Evolutionary conservation across 306 rosid genomes (phyloP), one percentile per base, ranked within the genome.

Genomic region (Amphicarpaea edgeworthii): DNA sequence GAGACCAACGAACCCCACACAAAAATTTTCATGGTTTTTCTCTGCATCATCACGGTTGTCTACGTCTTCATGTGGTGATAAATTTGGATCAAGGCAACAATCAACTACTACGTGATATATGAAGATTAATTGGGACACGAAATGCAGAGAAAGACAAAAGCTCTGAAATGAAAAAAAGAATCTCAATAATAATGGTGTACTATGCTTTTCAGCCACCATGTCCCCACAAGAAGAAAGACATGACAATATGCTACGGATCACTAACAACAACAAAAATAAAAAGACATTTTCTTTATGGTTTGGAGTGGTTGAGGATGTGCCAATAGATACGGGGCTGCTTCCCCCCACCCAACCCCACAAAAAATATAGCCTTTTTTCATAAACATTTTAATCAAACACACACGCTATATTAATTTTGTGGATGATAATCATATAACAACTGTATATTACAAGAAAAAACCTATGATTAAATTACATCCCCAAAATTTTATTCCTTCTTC

Each of bases 401-500:
- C 20, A 32, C 14, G 8, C 16, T 61, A 59, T 12, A 55, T 26
- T 47, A 17, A 26, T 67, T 11, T 61, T 26, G 49, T 47, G 19
- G 50, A 17, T 47, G 15, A 57, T 58, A 54, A 23, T 68, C 72
- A 55, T 7, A 37, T 64, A 38, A 38, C 64, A 64, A 79, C 46
- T 23, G 26, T 51, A 51, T 54, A 55, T 19, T 42, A 63, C 42
- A 45, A 19, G 2, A 41, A 12, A 55, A 55, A 58, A 50, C 19
- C 8, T 30, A 19, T 24, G 21, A 16, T 28, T 12, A 62, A 30
- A 72, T 43, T 10, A 78, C 73, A 74, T 12, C 77, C 47, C 83
- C 70, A 62, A 73, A 80, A 77, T 73, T 77, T 86, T 75, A 69
- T 76, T 88, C 82, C 72, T 76, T 68, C 60, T 59, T 54, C 79